Conservation (phyloP, 1,139 yeast species). For the Saccharomyces hybrid region DNA sequence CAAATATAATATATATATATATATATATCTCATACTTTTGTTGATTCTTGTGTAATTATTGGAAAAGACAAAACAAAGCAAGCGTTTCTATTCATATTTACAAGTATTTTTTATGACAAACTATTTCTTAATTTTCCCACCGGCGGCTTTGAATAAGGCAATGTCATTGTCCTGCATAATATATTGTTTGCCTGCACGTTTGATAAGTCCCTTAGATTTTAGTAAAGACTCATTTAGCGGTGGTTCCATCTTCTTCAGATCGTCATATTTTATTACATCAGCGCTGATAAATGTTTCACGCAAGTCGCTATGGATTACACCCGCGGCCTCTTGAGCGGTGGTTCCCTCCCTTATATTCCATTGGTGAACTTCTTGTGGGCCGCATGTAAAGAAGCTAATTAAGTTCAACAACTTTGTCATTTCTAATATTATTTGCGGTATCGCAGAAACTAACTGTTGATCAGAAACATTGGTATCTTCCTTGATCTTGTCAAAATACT, state of each 20-base stretch:
- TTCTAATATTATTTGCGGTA: conserved; percentile 43
- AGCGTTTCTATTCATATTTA: conserved; percentile 4
- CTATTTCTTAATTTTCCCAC: conserved; percentile 33
- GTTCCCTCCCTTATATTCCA: conserved; percentile 83
- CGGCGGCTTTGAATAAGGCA: conserved; percentile 49
- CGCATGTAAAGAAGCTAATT: conserved; percentile 87
- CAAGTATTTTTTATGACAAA: conserved; percentile 3
- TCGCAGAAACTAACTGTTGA: conserved; percentile 24
- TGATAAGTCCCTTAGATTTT: conserved; percentile 45
- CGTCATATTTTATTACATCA: conserved; percentile 53
- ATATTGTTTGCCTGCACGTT: conserved; percentile 64
- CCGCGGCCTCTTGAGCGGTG: conserved; percentile 88
- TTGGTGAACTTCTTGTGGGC: conserved; percentile 82
- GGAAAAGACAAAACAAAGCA: not conserved
- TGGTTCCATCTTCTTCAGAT: conserved; percentile 35
- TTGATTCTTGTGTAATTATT: conserved; percentile 1
- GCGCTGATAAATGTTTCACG: conserved; percentile 80
- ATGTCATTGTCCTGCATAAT: conserved; percentile 74
- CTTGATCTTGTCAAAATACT: conserved; percentile 7
- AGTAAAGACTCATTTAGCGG: conserved; percentile 31
- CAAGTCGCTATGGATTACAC: conserved; percentile 83
- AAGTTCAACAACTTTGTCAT: conserved; percentile 66
- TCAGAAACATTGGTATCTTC: not conserved
- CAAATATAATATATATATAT: conserved; percentile 4
- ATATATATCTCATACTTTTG: conserved; percentile 1